Base-by-base conservation (phyloP, 352 stramenopile species). In the Blastocystis sp. region DNA sequence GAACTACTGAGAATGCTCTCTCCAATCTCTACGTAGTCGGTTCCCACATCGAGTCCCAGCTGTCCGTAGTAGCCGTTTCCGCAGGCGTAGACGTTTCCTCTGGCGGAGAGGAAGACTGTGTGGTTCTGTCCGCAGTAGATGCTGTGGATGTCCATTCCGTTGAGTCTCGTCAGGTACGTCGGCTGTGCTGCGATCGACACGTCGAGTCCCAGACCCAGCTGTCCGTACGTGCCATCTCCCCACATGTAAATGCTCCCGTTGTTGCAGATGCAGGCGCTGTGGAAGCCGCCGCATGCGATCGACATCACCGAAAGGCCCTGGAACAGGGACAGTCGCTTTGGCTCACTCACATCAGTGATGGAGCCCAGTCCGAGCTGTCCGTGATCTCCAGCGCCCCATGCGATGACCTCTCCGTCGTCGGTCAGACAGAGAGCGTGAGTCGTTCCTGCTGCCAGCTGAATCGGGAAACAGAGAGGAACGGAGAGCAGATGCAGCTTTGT, bases 21-120 rank as follows among this genome's bases (percentile, higher is more conserved):
- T 64, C 5, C 0, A n/a, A 61, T 1, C 11, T 15, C 3, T 64
- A 80, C 70, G 37, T 80, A 80, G 34, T 91, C 90, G 0, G 82
- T 77, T 4, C 63, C 66, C 3, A 90, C 90, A 6, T 93, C 89
- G 20, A 94, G 75, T 0, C 92, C 93, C 6, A 95, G 91, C 66
- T 95, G 93, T 0, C 93, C 93, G 3, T 93, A 87, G 90, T 93
- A 94, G 73, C 94, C 93, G 77, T 93, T 93, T 0, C 93, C 93
- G 55, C 92, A 95, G 6, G 90, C 90, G 15, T 92, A 91, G 0
- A 95, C 41, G 1, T 87, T 20, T 1, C 93, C 93, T 20, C 79
- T 82, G 37, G 76, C 73, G 0, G 91, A 92, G 9, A 95, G 87
- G 6, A 92, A 90, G 26, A 95, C 45, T 1, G 92, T 93, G 82